Conservation (phyloP, 2,329 filamentous ascomycete species). For the Setomelanomma holmii region DNA sequence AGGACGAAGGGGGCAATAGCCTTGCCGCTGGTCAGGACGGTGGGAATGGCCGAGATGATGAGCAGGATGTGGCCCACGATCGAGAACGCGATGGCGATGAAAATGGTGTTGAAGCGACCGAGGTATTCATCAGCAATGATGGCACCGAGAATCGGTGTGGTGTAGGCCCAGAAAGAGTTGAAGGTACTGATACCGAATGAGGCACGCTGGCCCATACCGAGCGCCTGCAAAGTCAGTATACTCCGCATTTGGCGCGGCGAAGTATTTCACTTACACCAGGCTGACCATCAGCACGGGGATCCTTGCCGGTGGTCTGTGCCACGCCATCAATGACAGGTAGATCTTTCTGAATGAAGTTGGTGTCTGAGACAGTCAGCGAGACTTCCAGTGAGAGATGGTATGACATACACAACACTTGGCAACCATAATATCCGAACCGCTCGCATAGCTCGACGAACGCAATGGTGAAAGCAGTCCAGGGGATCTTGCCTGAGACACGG, state of each 20-base stretch:
- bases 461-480: slow-evolving; percentile 71
- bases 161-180: slow-evolving; percentile 52
- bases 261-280: slow-evolving; percentile 24
- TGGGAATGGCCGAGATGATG: slow-evolving; percentile 61
- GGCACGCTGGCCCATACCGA: slow-evolving; percentile 45
- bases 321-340: slow-evolving; percentile 46
- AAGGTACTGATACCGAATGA: slow-evolving; percentile 47
- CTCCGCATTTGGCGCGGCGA: background rate
- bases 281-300: slow-evolving; percentile 38
- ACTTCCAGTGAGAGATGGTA: background rate
- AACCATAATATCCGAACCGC: slow-evolving; percentile 80
- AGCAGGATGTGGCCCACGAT: slow-evolving; percentile 63
- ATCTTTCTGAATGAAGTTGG: slow-evolving; percentile 49
- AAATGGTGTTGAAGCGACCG: slow-evolving; percentile 68
- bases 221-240: background rate
- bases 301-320: slow-evolving; percentile 39
- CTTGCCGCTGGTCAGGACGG: slow-evolving; percentile 51
- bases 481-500: slow-evolving; percentile 69
- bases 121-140: slow-evolving; percentile 66
- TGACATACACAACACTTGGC: slow-evolving; percentile 67
- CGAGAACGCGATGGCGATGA: slow-evolving; percentile 55
- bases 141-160: slow-evolving; percentile 58
- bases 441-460: slow-evolving; percentile 78
- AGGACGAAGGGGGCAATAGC: slow-evolving; percentile 60
- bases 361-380: slow-evolving; percentile 34